phyloP scores from a whole-genome alignment of 345 rosid species.

The Melastoma malabathricum region DNA sequence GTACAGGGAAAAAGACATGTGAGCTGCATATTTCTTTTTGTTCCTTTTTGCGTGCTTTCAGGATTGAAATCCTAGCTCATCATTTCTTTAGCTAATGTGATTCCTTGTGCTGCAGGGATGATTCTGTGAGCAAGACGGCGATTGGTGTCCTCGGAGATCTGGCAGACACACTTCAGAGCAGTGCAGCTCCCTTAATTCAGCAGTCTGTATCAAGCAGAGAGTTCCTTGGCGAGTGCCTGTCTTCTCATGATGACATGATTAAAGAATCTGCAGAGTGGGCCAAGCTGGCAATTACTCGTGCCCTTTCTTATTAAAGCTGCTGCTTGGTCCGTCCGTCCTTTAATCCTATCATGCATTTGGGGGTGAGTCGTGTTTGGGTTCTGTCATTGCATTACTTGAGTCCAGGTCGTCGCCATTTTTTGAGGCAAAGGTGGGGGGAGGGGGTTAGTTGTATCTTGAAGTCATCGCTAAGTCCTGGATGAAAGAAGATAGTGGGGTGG shows the following conservation, averaged over 20 bases:
- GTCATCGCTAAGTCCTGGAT: too few relatives aligned
- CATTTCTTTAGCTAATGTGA: too few relatives aligned
- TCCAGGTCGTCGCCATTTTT: slow-evolving; percentile 31
- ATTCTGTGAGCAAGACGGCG: slow-evolving; percentile 35
- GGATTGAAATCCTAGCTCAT: too few relatives aligned
- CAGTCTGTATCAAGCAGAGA: slow-evolving; percentile 41
- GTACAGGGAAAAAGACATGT: slow-evolving; percentile 35
- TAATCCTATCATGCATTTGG: slow-evolving; percentile 27
- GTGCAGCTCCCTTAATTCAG: slow-evolving; percentile 43
- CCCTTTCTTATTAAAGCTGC: slow-evolving; percentile 32
- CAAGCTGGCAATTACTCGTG: slow-evolving; percentile 44
- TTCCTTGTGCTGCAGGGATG: slow-evolving; percentile 24
- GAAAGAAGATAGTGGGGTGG: too few relatives aligned
- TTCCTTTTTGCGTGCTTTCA: neutral
- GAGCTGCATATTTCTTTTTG: slow-evolving; percentile 4
- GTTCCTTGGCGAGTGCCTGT: slow-evolving; percentile 39
- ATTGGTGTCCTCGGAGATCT: slow-evolving; percentile 50
- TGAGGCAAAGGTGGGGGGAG: slow-evolving; percentile 7
- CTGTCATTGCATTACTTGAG: slow-evolving; percentile 26
- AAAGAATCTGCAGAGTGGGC: slow-evolving; percentile 67
- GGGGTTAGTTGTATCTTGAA: too few relatives aligned
- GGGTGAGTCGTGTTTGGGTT: slow-evolving; percentile 25
- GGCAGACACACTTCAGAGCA: slow-evolving; percentile 43
- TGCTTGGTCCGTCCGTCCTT: slow-evolving; percentile 20
- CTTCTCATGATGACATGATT: slow-evolving; percentile 39